phyloP scores from a whole-genome alignment of 2,329 filamentous ascomycete genomes.

The Beauveria sp. region DNA sequence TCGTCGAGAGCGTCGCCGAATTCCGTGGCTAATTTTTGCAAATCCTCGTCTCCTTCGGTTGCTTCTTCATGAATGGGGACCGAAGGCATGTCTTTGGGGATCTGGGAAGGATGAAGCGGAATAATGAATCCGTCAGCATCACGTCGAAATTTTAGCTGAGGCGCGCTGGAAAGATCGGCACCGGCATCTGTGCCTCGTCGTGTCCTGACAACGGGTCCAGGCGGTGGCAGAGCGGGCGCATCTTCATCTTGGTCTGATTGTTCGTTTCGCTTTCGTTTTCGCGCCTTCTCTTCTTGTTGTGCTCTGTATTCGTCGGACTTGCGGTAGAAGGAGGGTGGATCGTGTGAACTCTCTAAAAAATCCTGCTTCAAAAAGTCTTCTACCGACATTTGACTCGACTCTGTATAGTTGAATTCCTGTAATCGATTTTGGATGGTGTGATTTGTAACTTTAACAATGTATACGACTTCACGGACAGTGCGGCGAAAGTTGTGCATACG shows the following conservation, averaged over 20 bases:
- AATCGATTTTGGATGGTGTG: slow-evolving; percentile 86
- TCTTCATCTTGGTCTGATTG: slow-evolving; percentile 20
- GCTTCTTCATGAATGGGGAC: slow-evolving; percentile 9
- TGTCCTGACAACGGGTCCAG: slow-evolving; percentile 4
- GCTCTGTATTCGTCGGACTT: slow-evolving; percentile 52
- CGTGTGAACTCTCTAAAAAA: slow-evolving; percentile 64
- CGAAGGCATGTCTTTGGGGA: slow-evolving; percentile 24
- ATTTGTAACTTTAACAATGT: slow-evolving; percentile 93
- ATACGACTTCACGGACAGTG: slow-evolving; percentile 91
- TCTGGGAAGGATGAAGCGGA: slow-evolving; percentile 40
- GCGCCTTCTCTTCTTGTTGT: slow-evolving; percentile 41
- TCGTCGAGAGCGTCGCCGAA: slow-evolving; percentile 34
- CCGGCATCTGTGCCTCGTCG: slow-evolving; percentile 21
- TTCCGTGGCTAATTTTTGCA: slow-evolving; percentile 35
- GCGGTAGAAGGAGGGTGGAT: slow-evolving; percentile 77
- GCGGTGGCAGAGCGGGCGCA: slow-evolving; percentile 9
- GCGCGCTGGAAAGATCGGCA: slow-evolving; percentile 27
- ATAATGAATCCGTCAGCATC: slow-evolving; percentile 65
- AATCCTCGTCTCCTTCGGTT: slow-evolving; percentile 15
- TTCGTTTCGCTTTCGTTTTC: slow-evolving; percentile 38
- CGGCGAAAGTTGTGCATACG: slow-evolving; percentile 98
- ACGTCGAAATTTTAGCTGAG: slow-evolving; percentile 34
- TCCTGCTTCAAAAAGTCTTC: slow-evolving; percentile 72
- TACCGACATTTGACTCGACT: slow-evolving; percentile 77
- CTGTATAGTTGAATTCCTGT: slow-evolving; percentile 83